Percentiles rank a stretch among this genome's conserved stretches.
These are phyloP conservation scores for Canariomyces notabilis DNA, from an alignment of 2,329 filamentous ascomycete genomes.

Conservation along the genomic window DNA sequence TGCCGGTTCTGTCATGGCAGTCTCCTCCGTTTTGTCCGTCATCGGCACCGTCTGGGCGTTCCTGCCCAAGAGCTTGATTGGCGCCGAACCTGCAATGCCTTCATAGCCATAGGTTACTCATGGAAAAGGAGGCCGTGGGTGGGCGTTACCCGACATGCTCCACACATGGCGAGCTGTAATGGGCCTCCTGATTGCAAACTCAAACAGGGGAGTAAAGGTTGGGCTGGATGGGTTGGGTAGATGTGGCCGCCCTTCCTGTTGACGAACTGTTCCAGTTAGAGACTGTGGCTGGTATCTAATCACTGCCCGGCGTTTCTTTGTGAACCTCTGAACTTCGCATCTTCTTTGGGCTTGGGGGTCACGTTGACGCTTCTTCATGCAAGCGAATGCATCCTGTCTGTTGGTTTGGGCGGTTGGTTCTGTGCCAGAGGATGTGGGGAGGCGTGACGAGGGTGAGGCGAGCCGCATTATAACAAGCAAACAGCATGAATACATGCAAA, in stretches of 20 bases:
- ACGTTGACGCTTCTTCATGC: not conserved
- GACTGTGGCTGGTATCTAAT: not conserved
- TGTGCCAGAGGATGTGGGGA: not conserved
- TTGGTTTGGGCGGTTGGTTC: not conserved
- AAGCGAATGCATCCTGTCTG: not conserved
- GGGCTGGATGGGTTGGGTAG: not conserved
- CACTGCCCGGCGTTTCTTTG: not conserved
- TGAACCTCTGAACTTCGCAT: not conserved
- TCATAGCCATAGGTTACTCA: not conserved
- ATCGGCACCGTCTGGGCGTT: constrained; percentile 85
- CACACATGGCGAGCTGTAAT: not conserved
- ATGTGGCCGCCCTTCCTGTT: not conserved
- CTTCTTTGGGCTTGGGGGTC: not conserved
- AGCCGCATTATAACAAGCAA: too few relatives aligned
- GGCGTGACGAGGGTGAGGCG: too few relatives aligned
- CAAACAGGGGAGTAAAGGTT: too few relatives aligned
- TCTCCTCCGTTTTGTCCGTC: constrained; percentile 65
- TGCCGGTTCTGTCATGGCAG: constrained; percentile 63
- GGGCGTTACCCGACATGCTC: not conserved
- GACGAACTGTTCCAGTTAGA: not conserved
- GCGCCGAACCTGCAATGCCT: constrained; percentile 32
- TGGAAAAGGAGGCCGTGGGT: not conserved
- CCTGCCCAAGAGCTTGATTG: constrained; percentile 70
- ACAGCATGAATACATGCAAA: too few relatives aligned
- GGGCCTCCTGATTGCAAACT: too few relatives aligned